Percentiles rank a stretch among this genome's conserved stretches.
These are phyloP conservation scores for Acacia melanoxylon DNA, from an alignment of 306 rosid species.

Conservation along the genomic window DNA sequence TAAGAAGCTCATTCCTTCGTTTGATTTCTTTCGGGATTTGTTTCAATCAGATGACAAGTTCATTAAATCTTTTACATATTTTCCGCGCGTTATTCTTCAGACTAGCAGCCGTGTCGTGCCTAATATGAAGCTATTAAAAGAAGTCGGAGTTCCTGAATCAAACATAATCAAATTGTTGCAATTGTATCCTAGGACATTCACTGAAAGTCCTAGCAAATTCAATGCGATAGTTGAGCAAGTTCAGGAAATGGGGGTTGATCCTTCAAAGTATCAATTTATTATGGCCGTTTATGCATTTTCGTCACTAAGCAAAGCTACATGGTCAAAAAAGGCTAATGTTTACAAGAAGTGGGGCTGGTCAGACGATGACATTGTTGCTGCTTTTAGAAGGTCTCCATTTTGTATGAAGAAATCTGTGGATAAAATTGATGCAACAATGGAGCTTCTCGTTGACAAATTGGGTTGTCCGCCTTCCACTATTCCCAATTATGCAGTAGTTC, in stretches of 20 bases:
- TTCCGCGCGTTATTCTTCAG: background rate
- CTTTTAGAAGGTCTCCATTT: constrained; percentile 29
- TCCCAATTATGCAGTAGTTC: background rate
- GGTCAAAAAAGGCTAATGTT: constrained; percentile 31
- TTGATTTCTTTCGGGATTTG: constrained; percentile 1
- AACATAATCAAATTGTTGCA: constrained; percentile 10
- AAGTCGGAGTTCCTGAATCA: constrained; percentile 13
- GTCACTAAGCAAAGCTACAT: constrained; percentile 25
- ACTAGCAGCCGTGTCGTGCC: background rate
- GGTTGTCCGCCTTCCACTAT: constrained; percentile 23
- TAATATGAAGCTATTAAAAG: background rate
- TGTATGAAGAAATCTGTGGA: constrained; percentile 30
- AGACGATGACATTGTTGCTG: constrained; percentile 21
- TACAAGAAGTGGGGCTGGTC: constrained; percentile 43
- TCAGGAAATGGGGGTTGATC: constrained; percentile 30
- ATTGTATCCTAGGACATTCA: constrained; percentile 23
- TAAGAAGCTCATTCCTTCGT: background rate
- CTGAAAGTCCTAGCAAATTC: background rate
- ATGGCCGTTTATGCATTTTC: background rate
- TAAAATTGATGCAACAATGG: constrained; percentile 34
- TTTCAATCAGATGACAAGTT: background rate
- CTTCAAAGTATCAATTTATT: constrained; percentile 18
- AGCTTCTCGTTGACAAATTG: constrained; percentile 32
- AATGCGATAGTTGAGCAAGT: constrained; percentile 24
- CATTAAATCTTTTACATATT: background rate